Percentiles rank a stretch among this genome's conserved stretches.
phyloP scores from a whole-genome alignment of 202 grass and related monocot species.

The Miscanthus sacchariflorus region DNA sequence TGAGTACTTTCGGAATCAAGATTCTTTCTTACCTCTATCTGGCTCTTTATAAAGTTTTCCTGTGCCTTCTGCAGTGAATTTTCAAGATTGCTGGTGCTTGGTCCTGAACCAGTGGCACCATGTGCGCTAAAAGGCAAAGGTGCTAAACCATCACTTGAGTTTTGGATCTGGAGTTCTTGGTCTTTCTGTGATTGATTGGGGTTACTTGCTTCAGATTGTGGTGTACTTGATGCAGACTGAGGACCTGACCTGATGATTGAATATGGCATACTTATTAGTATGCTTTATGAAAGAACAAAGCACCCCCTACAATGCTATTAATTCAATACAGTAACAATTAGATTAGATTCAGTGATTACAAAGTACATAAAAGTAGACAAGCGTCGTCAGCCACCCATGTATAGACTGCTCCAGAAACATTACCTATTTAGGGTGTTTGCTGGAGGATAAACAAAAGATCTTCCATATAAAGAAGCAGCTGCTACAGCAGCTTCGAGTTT shows the following conservation, averaged over 20 bases:
- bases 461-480: slow-evolving; percentile 83
- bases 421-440: slow-evolving; percentile 57
- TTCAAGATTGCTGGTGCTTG: slow-evolving; percentile 41
- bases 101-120: slow-evolving; percentile 37
- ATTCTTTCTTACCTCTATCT: slow-evolving; percentile 72
- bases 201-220: slow-evolving; percentile 58
- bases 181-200: slow-evolving; percentile 49
- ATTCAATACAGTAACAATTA: not conserved
- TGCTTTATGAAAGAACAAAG: not conserved
- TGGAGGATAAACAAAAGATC: slow-evolving; percentile 73
- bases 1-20: slow-evolving; percentile 12
- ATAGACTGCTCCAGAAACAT: slow-evolving; percentile 27
- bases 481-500: slow-evolving; percentile 71
- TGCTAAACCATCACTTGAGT: slow-evolving; percentile 30
- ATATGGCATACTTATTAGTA: slow-evolving; percentile 15
- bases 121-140: slow-evolving; percentile 42
- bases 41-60: slow-evolving; percentile 63
- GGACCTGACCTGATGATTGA: slow-evolving; percentile 57
- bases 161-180: slow-evolving; percentile 22
- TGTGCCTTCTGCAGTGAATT: slow-evolving; percentile 60
- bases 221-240: slow-evolving; percentile 43
- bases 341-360: slow-evolving; percentile 25
- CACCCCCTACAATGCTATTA: not conserved
- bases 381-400: not conserved
- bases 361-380: slow-evolving; percentile 13